Evolutionary conservation across 441 rosid genomes (phyloP).

Genomic region (Raphanus hybrid): DNA sequence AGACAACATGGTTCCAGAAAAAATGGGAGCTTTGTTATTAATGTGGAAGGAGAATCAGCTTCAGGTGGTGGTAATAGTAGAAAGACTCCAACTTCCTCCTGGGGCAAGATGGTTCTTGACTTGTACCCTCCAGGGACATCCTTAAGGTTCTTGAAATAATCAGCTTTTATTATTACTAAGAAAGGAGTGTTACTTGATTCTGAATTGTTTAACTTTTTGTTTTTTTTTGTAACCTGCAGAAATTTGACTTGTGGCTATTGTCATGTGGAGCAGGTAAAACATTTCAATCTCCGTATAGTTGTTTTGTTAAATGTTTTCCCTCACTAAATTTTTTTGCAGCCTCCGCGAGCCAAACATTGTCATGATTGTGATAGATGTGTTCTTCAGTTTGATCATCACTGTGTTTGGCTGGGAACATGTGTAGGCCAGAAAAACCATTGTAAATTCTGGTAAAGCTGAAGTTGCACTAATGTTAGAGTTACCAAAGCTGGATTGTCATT

Average conservation of each 20-base stretch:
- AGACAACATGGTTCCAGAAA: slow-evolving; percentile 92
- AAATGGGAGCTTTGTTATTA: slow-evolving; percentile 57
- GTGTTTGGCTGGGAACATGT: slow-evolving; percentile 99
- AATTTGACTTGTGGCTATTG: slow-evolving; percentile 78
- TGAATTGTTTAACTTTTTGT: slow-evolving; percentile 9
- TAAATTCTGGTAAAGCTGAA: slow-evolving; percentile 73
- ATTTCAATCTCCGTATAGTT: no score
- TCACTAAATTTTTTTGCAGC: slow-evolving; percentile 56
- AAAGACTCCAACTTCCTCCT: slow-evolving; percentile 59
- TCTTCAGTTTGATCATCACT: slow-evolving; percentile 99
- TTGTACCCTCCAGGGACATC: slow-evolving; percentile 83
- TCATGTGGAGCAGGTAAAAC: slow-evolving; percentile 79
- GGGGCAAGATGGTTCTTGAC: slow-evolving; percentile 88
- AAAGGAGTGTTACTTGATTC: neutral
- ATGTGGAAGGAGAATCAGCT: slow-evolving; percentile 60
- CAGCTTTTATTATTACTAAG: neutral
- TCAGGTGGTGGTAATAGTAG: slow-evolving; percentile 51
- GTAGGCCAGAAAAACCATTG: slow-evolving; percentile 93
- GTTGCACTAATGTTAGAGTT: neutral
- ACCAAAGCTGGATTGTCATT: neutral
- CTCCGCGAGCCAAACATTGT: slow-evolving; percentile 98
- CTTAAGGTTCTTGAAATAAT: slow-evolving; percentile 51
- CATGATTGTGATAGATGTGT: slow-evolving; percentile 97
- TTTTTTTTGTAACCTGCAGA: slow-evolving; percentile 54
- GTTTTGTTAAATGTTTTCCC: neutral